These are phyloP conservation scores for Claviceps citrina DNA, from an alignment of 2,329 filamentous ascomycete genomes.

Conservation along the genomic window DNA sequence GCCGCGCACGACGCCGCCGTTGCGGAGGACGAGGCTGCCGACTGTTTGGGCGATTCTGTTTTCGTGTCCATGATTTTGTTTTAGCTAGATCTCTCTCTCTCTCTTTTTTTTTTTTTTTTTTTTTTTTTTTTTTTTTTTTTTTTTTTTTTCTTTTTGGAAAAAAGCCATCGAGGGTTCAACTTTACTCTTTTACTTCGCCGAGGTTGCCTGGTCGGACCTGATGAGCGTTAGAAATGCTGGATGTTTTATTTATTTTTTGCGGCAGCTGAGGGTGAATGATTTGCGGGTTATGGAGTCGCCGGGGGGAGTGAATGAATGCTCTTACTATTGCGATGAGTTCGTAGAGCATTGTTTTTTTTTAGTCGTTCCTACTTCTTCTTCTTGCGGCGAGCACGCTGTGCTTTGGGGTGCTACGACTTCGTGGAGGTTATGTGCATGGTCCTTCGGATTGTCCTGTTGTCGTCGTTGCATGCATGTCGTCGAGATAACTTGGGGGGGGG, in stretches of 20 bases:
- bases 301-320: conserved; percentile 7
- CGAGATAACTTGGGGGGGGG: neutral
- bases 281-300: no score
- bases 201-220: conserved; percentile 90
- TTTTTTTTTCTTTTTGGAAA: no score
- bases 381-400: no score
- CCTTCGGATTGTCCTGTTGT: neutral
- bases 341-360: conserved; percentile 63
- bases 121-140: neutral
- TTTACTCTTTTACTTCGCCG: conserved; percentile 84
- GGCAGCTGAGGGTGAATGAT: no score
- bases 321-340: conserved; percentile 90
- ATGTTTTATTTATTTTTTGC: no score
- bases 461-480: neutral
- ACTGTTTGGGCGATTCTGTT: conserved; percentile 75
- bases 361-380: no score
- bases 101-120: neutral
- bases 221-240: no score
- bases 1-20: conserved; percentile 80
- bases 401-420: no score
- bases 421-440: no score
- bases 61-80: no score
- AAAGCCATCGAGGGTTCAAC: no score
- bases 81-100: no score
- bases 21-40: conserved; percentile 66